Base-by-base conservation (phyloP, 129 eudicot genomes). In the Tagetes patula region DNA sequence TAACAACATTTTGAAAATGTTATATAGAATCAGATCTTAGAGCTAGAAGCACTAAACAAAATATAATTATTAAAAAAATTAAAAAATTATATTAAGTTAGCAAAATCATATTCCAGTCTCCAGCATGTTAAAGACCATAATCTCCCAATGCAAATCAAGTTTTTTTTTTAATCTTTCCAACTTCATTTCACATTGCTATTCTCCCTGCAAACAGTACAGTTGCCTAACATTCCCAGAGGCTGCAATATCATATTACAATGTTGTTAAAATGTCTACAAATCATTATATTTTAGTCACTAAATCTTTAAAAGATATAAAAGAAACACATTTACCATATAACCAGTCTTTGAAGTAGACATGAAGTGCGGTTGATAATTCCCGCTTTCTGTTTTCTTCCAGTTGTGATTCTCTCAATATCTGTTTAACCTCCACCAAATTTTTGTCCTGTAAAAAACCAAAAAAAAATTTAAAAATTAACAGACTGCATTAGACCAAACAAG, bases 161-260 rank as follows among this genome's bases (percentile, higher is more conserved):
- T 64, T 2, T 2, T 40, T n/a, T 40, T 9, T 52, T 11, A 63
- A 71, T 78, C 77, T 49, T 77, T 33, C 72, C 70, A n/a, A 37
- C 40, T 59, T 8, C 45, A 49, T 11, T 59, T 33, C 54, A 38
- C 48, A 33, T 63, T 60, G 56, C 81, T 76, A 91, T 69, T 95
- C 99, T 38, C 96, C 96, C 60, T 87, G 99, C 75, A 86, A 73
- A 87, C 91, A 91, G 73, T 88, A 95, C 39, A 95, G 88, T 72
- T 95, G 99, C 74, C 99, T 84, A 70, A 95, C 81, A 75, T 88
- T 95, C 75, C 99, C 99, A 37, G 99, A 95, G 49, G 96, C 99
- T 95, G 97, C 75, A 74, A 53, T 41, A 59, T 68, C 14, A 69
- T 68, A 75, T 46, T 40, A n/a, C 13, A 72, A 50, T 6, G 30